These are phyloP conservation scores for Sporisorium iseilematis-ciliati DNA, from an alignment of 1,284 basidiomycete species.

Conservation along the genomic window DNA sequence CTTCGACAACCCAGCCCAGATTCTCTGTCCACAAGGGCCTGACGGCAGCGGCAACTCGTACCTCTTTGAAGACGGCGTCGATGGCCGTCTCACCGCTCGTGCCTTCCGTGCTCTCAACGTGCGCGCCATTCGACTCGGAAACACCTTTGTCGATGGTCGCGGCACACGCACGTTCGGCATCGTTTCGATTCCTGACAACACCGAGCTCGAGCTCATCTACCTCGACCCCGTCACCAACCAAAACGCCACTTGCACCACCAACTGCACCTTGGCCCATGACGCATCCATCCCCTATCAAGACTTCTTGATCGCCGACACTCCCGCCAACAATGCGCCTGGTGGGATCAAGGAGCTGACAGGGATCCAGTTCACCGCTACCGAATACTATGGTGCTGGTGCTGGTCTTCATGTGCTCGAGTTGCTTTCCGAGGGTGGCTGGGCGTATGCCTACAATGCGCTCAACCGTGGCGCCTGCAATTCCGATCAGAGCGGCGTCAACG, in stretches of 20 bases:
- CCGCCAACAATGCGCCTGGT: slow-evolving; percentile 62
- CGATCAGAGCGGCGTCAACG: slow-evolving; percentile 53
- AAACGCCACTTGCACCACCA: slow-evolving; percentile 73
- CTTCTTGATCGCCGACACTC: slow-evolving; percentile 77
- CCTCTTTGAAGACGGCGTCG: slow-evolving; percentile 82
- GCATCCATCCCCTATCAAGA: slow-evolving; percentile 85
- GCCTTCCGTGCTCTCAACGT: slow-evolving; percentile 80
- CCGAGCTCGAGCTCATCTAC: slow-evolving; percentile 80
- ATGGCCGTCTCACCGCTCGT: slow-evolving; percentile 79
- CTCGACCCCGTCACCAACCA: slow-evolving; percentile 81
- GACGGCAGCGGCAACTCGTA: slow-evolving; percentile 86
- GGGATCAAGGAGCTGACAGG: slow-evolving; percentile 79
- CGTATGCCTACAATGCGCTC: slow-evolving; percentile 63
- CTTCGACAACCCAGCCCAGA: slow-evolving; percentile 79
- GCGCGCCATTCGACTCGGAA: slow-evolving; percentile 86
- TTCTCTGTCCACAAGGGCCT: slow-evolving; percentile 83
- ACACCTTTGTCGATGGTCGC: slow-evolving; percentile 83
- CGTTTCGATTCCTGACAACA: slow-evolving; percentile 85
- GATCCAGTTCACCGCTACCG: slow-evolving; percentile 77
- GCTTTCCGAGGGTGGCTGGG: slow-evolving; percentile 80
- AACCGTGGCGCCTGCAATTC: slow-evolving; percentile 61
- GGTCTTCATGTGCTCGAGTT: slow-evolving; percentile 90
- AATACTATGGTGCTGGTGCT: slow-evolving; percentile 81
- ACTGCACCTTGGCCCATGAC: slow-evolving; percentile 70
- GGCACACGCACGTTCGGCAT: slow-evolving; percentile 86